Evolutionary conservation across 495 filamentous ascomycete species (phyloP).

Genomic region (Pyrenopolyporus hunteri): DNA sequence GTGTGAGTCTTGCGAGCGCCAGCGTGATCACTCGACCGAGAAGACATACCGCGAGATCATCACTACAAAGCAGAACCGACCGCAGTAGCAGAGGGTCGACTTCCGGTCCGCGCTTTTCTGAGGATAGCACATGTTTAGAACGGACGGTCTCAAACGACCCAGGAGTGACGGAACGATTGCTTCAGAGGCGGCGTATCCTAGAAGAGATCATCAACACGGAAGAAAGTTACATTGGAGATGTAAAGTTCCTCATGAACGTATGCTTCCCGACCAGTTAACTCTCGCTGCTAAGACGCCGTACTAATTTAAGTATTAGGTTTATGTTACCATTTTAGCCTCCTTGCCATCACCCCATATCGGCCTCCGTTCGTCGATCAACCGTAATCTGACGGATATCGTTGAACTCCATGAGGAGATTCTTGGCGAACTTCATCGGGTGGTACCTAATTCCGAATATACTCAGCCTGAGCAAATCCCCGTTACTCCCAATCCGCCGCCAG

Average conservation of each 20-base stretch:
- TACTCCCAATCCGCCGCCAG: constrained; percentile 29
- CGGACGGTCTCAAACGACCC: constrained; percentile 66
- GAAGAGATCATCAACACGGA: constrained; percentile 87
- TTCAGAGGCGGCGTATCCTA: constrained; percentile 76
- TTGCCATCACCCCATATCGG: constrained; percentile 61
- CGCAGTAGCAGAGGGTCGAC: constrained; percentile 67
- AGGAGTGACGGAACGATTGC: constrained; percentile 69
- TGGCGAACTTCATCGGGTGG: constrained; percentile 64
- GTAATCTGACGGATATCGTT: constrained; percentile 71
- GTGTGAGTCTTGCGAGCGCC: constrained; percentile 70
- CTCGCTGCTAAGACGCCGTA: background rate
- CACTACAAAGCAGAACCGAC: constrained; percentile 62
- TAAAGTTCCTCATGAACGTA: constrained; percentile 86
- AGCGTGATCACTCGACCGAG: constrained; percentile 68
- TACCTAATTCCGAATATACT: constrained; percentile 67
- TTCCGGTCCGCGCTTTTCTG: constrained; percentile 64
- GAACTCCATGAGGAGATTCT: constrained; percentile 74
- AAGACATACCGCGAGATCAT: constrained; percentile 57
- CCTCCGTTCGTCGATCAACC: constrained; percentile 66
- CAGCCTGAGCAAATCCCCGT: constrained; percentile 48
- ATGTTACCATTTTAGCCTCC: constrained; percentile 68
- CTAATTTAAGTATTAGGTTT: constrained; percentile 59
- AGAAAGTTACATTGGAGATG: constrained; percentile 83
- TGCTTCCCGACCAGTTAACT: constrained; percentile 33
- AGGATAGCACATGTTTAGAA: constrained; percentile 66